Conservation (phyloP, 306 rosid genomes). For the Astragalus glycyphyllos region DNA sequence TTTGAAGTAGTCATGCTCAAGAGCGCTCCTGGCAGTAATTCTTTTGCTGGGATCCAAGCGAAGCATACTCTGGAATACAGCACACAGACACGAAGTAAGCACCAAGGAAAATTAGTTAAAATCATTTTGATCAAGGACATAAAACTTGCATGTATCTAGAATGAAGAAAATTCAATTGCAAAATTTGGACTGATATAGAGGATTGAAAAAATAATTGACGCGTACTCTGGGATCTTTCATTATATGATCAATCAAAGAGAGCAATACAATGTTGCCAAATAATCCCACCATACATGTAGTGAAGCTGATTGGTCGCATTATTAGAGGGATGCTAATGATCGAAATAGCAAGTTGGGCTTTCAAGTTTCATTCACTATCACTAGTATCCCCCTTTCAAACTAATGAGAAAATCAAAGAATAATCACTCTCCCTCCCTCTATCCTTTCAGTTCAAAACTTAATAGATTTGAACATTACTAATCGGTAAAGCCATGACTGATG, state of each 20-base stretch:
- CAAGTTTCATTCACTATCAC: slow-evolving; percentile 11
- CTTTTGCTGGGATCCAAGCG: slow-evolving; percentile 95
- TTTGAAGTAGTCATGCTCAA: slow-evolving; percentile 96
- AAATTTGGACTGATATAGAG: slow-evolving; percentile 25
- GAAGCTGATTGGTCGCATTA: neutral
- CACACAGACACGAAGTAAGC: slow-evolving; percentile 17
- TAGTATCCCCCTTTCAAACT: too few species aligned
- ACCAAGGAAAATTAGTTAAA: slow-evolving; percentile 21
- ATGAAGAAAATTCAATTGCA: slow-evolving; percentile 1
- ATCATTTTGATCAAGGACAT: slow-evolving; percentile 16
- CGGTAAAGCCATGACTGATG: neutral
- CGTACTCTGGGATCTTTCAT: neutral
- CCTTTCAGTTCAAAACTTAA: slow-evolving; percentile 13
- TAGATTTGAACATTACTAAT: neutral
- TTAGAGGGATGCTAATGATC: neutral
- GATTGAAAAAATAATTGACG: neutral
- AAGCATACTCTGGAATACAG: slow-evolving; percentile 83
- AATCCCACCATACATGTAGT: slow-evolving; percentile 9
- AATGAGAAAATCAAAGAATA: neutral
- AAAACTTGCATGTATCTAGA: slow-evolving; percentile 11
- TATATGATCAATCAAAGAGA: neutral
- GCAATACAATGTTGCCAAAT: slow-evolving; percentile 5
- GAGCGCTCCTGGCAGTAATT: slow-evolving; percentile 89
- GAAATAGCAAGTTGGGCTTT: slow-evolving; percentile 9
- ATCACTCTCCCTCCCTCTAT: neutral